Conservation (phyloP, 441 rosid genomes). For the Iberis amara region DNA sequence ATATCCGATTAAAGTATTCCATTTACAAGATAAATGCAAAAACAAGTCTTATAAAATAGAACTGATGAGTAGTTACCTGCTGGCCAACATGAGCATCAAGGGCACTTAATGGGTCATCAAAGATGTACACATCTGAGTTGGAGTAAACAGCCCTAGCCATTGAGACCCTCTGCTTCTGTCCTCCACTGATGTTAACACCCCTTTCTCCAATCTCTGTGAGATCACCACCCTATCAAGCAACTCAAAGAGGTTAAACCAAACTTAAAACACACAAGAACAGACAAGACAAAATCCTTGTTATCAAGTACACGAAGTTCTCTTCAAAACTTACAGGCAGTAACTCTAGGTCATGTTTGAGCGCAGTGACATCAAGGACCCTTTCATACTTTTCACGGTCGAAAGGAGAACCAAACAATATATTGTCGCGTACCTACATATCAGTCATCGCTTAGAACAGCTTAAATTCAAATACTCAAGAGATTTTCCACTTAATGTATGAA, state of each 20-base stretch:
- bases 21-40: slow-evolving; percentile 1
- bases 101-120: slow-evolving; percentile 96
- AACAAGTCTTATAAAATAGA: neutral
- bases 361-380: slow-evolving; percentile 71
- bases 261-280: slow-evolving; percentile 12
- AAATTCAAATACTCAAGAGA: slow-evolving; percentile 6
- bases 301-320: slow-evolving; percentile 3
- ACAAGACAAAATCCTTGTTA: slow-evolving; percentile 13
- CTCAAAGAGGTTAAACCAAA: slow-evolving; percentile 26
- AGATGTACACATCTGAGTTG: slow-evolving; percentile 78
- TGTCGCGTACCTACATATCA: slow-evolving; percentile 68
- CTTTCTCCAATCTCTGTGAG: slow-evolving; percentile 95
- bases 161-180: slow-evolving; percentile 95
- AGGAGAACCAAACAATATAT: slow-evolving; percentile 75
- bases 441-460: slow-evolving; percentile 6
- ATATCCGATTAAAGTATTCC: slow-evolving; percentile 6
- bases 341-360: slow-evolving; percentile 83
- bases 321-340: slow-evolving; percentile 65
- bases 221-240: slow-evolving; percentile 73
- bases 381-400: slow-evolving; percentile 60
- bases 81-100: slow-evolving; percentile 91
- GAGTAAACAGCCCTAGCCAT: slow-evolving; percentile 94
- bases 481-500: neutral
- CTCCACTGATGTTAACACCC: slow-evolving; percentile 94
- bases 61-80: slow-evolving; percentile 46